Conservation (phyloP, 306 rosid genomes). For the Corylus heterophylla region DNA sequence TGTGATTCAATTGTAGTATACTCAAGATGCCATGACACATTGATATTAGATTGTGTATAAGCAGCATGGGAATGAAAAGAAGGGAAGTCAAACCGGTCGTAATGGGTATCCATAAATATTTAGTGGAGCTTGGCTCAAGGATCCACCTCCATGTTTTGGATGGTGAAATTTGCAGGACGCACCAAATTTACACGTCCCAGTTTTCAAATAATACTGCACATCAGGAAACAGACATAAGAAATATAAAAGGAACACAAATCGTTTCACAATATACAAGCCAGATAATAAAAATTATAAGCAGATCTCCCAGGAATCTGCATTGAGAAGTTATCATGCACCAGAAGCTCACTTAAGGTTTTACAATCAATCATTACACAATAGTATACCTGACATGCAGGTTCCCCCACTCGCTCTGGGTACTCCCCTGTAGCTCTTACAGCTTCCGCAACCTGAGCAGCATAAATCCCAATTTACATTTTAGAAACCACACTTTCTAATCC, state of each 20-base stretch:
- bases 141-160: constrained; percentile 82
- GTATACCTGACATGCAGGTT: constrained; percentile 80
- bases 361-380: not conserved
- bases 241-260: constrained; percentile 1
- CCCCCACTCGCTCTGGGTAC: constrained; percentile 86
- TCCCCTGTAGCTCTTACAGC: constrained; percentile 94
- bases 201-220: constrained; percentile 81
- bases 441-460: constrained; percentile 62
- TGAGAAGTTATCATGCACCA: not conserved
- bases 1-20: constrained; percentile 5
- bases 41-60: not conserved
- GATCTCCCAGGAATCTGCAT: constrained; percentile 13
- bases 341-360: not conserved
- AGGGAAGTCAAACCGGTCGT: constrained; percentile 60
- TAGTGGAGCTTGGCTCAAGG: constrained; percentile 71
- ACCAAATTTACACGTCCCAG: constrained; percentile 89
- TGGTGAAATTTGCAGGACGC: constrained; percentile 94
- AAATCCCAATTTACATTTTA: constrained; percentile 22
- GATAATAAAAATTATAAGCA: not conserved
- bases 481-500: not conserved
- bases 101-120: constrained; percentile 80
- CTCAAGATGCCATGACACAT: constrained; percentile 7
- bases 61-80: not conserved
- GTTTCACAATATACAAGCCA: not conserved
- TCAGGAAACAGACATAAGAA: constrained; percentile 23